These are phyloP conservation scores for Calamus simplicifolius DNA, from an alignment of 176 grass and related monocot genomes.

Conservation along the genomic window DNA sequence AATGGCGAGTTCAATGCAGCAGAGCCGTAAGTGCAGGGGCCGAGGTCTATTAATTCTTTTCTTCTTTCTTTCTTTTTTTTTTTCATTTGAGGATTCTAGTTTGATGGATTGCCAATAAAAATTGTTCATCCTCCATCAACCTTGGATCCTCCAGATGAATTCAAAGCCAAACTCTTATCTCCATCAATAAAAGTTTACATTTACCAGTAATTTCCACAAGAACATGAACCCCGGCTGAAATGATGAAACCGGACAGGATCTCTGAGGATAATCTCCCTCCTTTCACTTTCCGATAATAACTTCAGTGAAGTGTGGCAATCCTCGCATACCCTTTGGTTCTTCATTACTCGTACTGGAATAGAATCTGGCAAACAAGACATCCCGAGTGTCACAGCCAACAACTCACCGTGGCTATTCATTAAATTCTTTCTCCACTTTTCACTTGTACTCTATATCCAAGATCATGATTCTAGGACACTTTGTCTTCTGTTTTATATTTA, in stretches of 20 bases:
- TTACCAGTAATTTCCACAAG: slow-evolving; percentile 78
- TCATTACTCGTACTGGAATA: slow-evolving; percentile 52
- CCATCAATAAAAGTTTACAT: too few relatives aligned
- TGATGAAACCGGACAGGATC: slow-evolving; percentile 61
- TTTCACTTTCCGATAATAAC: slow-evolving; percentile 53
- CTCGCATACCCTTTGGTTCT: slow-evolving; percentile 67
- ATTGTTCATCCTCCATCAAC: too few relatives aligned
- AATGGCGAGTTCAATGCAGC: too few relatives aligned
- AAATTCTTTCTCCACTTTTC: slow-evolving; percentile 31
- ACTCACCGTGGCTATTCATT: slow-evolving; percentile 47
- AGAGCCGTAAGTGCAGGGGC: too few relatives aligned
- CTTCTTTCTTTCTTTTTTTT: too few relatives aligned
- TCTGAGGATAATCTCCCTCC: slow-evolving; percentile 56
- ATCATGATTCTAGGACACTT: slow-evolving; percentile 18
- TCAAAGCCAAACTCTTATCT: too few relatives aligned
- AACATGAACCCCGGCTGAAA: slow-evolving; percentile 60
- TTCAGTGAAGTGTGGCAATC: slow-evolving; percentile 62
- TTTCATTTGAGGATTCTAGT: too few relatives aligned
- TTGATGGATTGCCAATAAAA: too few relatives aligned
- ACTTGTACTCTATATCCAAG: slow-evolving; percentile 51
- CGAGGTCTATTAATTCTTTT: too few relatives aligned
- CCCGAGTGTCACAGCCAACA: slow-evolving; percentile 48
- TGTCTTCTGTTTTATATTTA: slow-evolving; percentile 43
- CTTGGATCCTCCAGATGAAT: too few relatives aligned
- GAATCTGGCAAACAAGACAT: slow-evolving; percentile 29